These are phyloP conservation scores for Fusarium cicatricum DNA, from an alignment of 2,329 filamentous ascomycete genomes.

Conservation along the genomic window DNA sequence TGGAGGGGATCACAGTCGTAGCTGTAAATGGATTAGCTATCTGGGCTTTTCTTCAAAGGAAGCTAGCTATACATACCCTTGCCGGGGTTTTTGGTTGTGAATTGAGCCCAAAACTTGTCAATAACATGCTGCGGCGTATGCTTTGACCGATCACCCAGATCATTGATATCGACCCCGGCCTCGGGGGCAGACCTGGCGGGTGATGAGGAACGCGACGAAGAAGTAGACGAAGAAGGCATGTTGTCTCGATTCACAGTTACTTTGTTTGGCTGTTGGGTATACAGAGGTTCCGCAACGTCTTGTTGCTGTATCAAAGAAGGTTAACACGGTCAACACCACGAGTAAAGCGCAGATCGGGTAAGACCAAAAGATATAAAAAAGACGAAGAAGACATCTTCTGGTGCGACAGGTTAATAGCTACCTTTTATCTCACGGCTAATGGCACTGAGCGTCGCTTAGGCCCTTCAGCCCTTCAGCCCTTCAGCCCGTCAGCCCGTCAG, in stretches of 20 bases:
- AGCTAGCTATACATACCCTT: conserved; percentile 61
- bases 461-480: too few species aligned
- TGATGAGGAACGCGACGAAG: conserved; percentile 21
- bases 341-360: not conserved
- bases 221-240: too few species aligned
- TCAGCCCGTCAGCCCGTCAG: too few species aligned
- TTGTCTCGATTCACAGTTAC: too few species aligned
- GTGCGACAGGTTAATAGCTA: not conserved
- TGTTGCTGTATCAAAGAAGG: too few species aligned
- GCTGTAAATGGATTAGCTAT: conserved; percentile 50
- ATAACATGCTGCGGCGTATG: conserved; percentile 73
- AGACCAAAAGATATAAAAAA: not conserved
- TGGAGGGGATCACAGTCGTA: conserved; percentile 74
- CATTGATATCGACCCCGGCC: too few species aligned
- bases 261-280: too few species aligned
- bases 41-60: too few species aligned
- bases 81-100: conserved; percentile 74
- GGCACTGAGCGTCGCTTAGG: too few species aligned
- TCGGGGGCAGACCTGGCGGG: conserved; percentile 2
- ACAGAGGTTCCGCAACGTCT: too few species aligned
- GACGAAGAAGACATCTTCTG: not conserved
- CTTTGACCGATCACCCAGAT: conserved; percentile 44
- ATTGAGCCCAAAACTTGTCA: conserved; percentile 77
- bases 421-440: not conserved
- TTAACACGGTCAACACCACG: not conserved